Percentiles rank a stretch among this genome's conserved stretches.
Evolutionary conservation across 2,329 filamentous ascomycete species (phyloP).

Genomic region (Fusarium napiforme): DNA sequence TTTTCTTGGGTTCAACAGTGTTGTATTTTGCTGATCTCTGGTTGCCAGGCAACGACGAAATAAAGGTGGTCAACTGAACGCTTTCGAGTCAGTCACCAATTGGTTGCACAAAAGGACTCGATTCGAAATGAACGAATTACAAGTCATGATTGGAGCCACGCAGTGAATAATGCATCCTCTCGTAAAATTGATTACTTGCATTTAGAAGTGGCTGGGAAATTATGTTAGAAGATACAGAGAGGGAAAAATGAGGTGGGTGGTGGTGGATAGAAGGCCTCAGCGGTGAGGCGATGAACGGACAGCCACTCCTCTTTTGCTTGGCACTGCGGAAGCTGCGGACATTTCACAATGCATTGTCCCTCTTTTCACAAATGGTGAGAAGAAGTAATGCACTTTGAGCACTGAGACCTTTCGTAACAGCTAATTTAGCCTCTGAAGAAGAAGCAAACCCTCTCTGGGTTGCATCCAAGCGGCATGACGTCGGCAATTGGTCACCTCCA

Average conservation of each 20-base stretch:
- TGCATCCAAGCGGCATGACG: slow-evolving; percentile 9
- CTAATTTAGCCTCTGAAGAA: neutral
- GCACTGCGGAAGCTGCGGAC: slow-evolving; percentile 30
- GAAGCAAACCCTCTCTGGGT: slow-evolving; percentile 9
- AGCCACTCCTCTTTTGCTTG: slow-evolving; percentile 26
- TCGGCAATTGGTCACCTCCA: neutral
- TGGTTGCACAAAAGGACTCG: slow-evolving; percentile 3
- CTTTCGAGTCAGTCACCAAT: slow-evolving; percentile 20
- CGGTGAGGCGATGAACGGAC: slow-evolving; percentile 26
- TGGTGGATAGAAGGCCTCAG: slow-evolving; percentile 29
- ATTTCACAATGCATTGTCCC: neutral
- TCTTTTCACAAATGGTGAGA: neutral
- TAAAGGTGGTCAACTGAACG: slow-evolving; percentile 10
- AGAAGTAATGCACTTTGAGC: neutral
- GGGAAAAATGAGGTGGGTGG: slow-evolving; percentile 10
- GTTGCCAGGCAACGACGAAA: slow-evolving; percentile 40
- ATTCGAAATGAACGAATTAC: neutral
- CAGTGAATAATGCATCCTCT: neutral
- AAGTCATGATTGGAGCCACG: slow-evolving; percentile 40
- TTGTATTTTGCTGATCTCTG: slow-evolving; percentile 1
- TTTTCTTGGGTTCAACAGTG: neutral
- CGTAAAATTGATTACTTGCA: slow-evolving; percentile 1
- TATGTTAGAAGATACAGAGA: neutral
- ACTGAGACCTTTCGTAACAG: neutral
- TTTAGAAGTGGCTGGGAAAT: slow-evolving; percentile 16